Evolutionary conservation across 768 basidiomycete genomes (phyloP).

Genomic region (Suillus tomentosus): DNA sequence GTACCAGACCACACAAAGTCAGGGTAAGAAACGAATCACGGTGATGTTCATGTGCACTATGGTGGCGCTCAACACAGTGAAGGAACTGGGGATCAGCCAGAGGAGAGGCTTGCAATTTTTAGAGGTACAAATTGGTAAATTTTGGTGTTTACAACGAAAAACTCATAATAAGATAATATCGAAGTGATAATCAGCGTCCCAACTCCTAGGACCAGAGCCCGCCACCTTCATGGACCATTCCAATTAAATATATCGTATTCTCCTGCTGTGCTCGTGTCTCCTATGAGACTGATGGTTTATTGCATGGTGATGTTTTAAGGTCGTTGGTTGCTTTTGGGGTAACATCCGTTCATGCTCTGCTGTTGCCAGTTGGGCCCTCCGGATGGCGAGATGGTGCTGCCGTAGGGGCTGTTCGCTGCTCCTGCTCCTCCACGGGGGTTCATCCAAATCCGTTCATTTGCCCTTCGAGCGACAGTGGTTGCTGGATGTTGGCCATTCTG

Average conservation of each 20-base stretch:
- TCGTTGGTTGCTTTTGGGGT: slow-evolving; percentile 34
- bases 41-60: no score
- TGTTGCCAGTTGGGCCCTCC: slow-evolving; percentile 28
- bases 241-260: slow-evolving; percentile 67
- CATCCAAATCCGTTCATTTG: slow-evolving; percentile 39
- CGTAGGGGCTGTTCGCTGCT: slow-evolving; percentile 27
- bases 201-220: slow-evolving; percentile 23
- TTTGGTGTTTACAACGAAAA: not conserved
- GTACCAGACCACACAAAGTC: slow-evolving; percentile 11
- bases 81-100: no score
- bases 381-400: slow-evolving; percentile 27
- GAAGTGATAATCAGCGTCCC: slow-evolving; percentile 28
- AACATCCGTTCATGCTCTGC: slow-evolving; percentile 28
- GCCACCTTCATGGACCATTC: slow-evolving; percentile 43
- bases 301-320: slow-evolving; percentile 53
- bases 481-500: slow-evolving; percentile 56
- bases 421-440: slow-evolving; percentile 40
- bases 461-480: slow-evolving; percentile 31
- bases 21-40: not conserved
- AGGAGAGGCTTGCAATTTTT: no score
- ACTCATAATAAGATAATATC: slow-evolving; percentile 24
- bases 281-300: slow-evolving; percentile 43
- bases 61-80: no score
- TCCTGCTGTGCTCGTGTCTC: slow-evolving; percentile 47
- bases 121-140: no score